Base-by-base conservation (phyloP, 441 rosid genomes). In the Geranium incanum region DNA sequence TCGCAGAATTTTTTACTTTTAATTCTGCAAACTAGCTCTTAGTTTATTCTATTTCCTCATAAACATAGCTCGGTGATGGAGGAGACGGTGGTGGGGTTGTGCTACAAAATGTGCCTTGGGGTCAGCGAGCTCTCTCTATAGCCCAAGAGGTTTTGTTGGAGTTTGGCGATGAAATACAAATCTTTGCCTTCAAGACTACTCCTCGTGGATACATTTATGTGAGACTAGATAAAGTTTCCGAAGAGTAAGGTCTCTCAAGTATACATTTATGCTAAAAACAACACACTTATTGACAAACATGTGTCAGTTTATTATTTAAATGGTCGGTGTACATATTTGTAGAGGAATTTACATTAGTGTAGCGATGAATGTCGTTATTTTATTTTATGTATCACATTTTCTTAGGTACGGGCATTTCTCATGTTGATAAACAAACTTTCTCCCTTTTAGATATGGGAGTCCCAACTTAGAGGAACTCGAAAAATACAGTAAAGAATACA, bases 1-100 rank as follows among this genome's bases (percentile, higher is more conserved):
- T 52, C 78, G 52, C 48, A 71, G 63, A 68, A 6, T 39, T 8
- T 73, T 80, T 45, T 19, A 8, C 33, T 28, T 66, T 23, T 9
- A 72, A 76, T 36, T 75, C 3, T 63, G 9, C 7, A 36, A 11
- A 67, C 60, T 69, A 18, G 5, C 5, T 13, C 65, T 19, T 64
- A 21, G 6, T 66, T 69, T 15, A 13, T 38, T 11, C 71, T 41
- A 62, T 15, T 43, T 37, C 2, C 64, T 66, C 7, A 74, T 28
- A 33, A 43, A 50, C 72, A 71, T 78, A 93, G 96, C 67, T 82
- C 72, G 95, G 91, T 2, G 97, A 93, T 80, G 96, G 98, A 71
- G 92, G 93, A 62, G 88, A 87, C 81, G 99, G 97, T 52, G 99
- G 99, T 74, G 97, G 97, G 72, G 52, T 92, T 76, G 93, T 83